A percentile compares a stretch with the other conserved stretches of the same genome.
These are phyloP conservation scores for Microthlaspi erraticum DNA, from an alignment of 345 rosid species.

Conservation along the genomic window DNA sequence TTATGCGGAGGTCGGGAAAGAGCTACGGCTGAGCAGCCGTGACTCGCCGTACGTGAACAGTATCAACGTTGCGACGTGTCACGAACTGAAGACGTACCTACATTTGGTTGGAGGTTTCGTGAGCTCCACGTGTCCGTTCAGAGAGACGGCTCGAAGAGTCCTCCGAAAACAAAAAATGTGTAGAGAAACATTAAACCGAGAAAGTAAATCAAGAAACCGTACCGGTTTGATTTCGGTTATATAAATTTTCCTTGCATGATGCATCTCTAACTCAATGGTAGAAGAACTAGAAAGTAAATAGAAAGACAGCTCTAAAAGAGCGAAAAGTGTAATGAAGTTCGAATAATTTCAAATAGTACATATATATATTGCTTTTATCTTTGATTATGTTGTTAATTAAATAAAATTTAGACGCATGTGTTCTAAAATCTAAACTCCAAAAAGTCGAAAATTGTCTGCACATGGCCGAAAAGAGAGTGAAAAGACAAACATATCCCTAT, in stretches of 20 bases:
- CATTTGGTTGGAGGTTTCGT: conserved; percentile 72
- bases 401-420: background rate
- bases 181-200: no score
- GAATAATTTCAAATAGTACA: conserved; percentile 11
- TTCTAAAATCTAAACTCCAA: conserved; percentile 2
- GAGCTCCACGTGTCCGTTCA: conserved; percentile 74
- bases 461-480: background rate
- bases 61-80: conserved; percentile 75
- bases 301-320: conserved; percentile 23
- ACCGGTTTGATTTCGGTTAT: no score
- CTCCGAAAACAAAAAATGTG: no score
- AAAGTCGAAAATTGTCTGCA: conserved; percentile 36
- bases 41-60: conserved; percentile 65
- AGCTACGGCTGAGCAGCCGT: conserved; percentile 69
- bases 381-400: background rate
- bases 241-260: no score
- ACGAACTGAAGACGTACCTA: conserved; percentile 78
- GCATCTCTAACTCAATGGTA: no score
- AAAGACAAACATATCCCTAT: conserved; percentile 32
- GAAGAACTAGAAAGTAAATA: background rate
- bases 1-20: conserved; percentile 84
- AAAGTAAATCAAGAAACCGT: no score
- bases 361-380: background rate
- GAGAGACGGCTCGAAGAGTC: conserved; percentile 57
- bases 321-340: background rate